Conservation (phyloP, 2,329 filamentous ascomycete species). For the Verticillium klebahnii region DNA sequence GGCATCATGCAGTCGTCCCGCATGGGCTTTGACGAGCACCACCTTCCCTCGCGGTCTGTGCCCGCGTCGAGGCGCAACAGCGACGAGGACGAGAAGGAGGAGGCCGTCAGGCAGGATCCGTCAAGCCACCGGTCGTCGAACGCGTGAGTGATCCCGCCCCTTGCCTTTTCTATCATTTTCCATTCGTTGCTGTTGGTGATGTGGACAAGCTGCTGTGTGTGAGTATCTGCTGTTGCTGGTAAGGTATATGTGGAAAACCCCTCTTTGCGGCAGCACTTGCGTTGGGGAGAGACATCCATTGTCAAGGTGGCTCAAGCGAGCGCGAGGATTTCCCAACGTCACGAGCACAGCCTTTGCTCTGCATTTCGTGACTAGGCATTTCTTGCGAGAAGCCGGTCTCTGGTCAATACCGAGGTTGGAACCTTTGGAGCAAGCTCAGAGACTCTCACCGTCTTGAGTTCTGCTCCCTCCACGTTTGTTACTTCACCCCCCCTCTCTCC, state of each 20-base stretch:
- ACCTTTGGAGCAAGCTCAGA: too few relatives aligned
- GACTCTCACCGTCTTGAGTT: too few relatives aligned
- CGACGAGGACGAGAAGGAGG: slow-evolving; percentile 82
- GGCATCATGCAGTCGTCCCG: slow-evolving; percentile 51
- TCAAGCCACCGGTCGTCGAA: slow-evolving; percentile 69
- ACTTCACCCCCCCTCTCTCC: too few relatives aligned
- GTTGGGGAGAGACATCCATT: too few relatives aligned
- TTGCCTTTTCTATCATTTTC: slow-evolving; percentile 9
- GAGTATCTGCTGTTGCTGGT: not conserved
- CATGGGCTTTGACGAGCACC: slow-evolving; percentile 58
- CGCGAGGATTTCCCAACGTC: too few relatives aligned
- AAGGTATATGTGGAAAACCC: not conserved
- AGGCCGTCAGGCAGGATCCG: slow-evolving; percentile 63
- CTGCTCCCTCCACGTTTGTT: too few relatives aligned
- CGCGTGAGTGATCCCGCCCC: slow-evolving; percentile 58
- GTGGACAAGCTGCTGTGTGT: slow-evolving; percentile 10
- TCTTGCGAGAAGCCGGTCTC: too few relatives aligned
- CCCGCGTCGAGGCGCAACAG: slow-evolving; percentile 86
- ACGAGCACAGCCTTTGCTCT: too few relatives aligned
- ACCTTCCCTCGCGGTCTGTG: slow-evolving; percentile 76
- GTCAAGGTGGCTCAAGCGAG: too few relatives aligned
- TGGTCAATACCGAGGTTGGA: too few relatives aligned
- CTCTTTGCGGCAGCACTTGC: not conserved
- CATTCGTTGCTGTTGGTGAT: not conserved
- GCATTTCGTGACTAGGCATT: too few relatives aligned